phyloP scores from a whole-genome alignment of 179 eudicot genomes.

The Spergularia azorica region DNA sequence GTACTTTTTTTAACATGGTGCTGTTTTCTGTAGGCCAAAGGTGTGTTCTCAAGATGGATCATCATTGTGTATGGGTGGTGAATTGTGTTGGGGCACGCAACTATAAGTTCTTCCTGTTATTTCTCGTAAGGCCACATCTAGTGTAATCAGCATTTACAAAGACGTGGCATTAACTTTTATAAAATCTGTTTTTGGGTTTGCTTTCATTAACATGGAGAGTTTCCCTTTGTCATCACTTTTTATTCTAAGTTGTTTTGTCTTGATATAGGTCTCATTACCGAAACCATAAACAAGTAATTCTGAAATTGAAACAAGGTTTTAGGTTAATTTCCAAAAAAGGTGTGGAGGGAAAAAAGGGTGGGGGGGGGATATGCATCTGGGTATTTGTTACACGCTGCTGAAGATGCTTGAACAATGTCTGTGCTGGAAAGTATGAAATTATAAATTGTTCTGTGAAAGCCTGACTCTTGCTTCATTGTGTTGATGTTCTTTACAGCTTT shows the following conservation, averaged over 20 bases:
- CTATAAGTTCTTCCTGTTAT: slow-evolving; percentile 86
- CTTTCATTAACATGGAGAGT: no score
- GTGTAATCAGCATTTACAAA: not conserved
- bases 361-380: not conserved
- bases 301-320: no score
- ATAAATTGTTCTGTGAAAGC: not conserved
- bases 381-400: not conserved
- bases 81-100: slow-evolving; percentile 96
- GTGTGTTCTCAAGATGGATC: slow-evolving; percentile 97
- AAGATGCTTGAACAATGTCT: not conserved
- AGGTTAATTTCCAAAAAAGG: no score
- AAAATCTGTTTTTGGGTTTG: no score
- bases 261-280: no score
- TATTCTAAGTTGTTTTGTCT: no score
- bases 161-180: no score
- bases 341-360: no score
- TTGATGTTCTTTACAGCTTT: slow-evolving; percentile 45
- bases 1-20: not conserved
- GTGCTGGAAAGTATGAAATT: not conserved
- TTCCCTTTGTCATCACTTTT: no score
- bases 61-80: slow-evolving; percentile 97
- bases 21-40: slow-evolving; percentile 65
- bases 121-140: slow-evolving; percentile 50
- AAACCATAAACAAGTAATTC: no score
- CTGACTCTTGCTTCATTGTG: not conserved